A percentile compares a stretch with the other conserved stretches of the same genome.
phyloP scores from a whole-genome alignment of 2,329 filamentous ascomycete species.

The Coniosporium tulheliwenetii region DNA sequence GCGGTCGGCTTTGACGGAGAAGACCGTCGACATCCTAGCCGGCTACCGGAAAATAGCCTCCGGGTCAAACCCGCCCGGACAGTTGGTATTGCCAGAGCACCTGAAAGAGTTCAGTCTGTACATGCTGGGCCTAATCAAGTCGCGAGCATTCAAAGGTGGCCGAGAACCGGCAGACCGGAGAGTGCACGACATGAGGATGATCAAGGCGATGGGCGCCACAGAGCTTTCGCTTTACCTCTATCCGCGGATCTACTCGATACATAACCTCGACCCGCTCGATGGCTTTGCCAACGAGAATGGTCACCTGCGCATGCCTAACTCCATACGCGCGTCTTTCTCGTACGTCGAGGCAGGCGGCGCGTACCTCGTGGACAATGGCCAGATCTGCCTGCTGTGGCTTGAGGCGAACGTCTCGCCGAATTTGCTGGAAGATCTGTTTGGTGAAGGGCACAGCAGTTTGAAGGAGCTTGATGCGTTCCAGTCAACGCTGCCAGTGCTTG shows the following conservation, averaged over 20 bases:
- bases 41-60: slow-evolving; percentile 89
- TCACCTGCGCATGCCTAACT: slow-evolving; percentile 68
- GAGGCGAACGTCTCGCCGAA: slow-evolving; percentile 88
- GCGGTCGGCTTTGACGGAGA: slow-evolving; percentile 68
- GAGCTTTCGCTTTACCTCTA: slow-evolving; percentile 90
- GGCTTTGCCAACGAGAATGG: slow-evolving; percentile 90
- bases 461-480: slow-evolving; percentile 69
- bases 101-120: slow-evolving; percentile 97
- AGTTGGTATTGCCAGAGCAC: slow-evolving; percentile 88
- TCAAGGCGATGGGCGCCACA: slow-evolving; percentile 71
- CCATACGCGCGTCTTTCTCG: slow-evolving; percentile 69
- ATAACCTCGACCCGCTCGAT: slow-evolving; percentile 75
- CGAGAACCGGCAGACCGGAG: slow-evolving; percentile 81
- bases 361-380: slow-evolving; percentile 91
- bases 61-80: slow-evolving; percentile 71
- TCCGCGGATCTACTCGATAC: slow-evolving; percentile 79
- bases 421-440: slow-evolving; percentile 79
- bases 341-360: slow-evolving; percentile 84
- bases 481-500: slow-evolving; percentile 63
- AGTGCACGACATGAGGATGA: slow-evolving; percentile 79
- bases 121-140: slow-evolving; percentile 78
- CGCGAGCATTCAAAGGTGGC: slow-evolving; percentile 80
- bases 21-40: slow-evolving; percentile 81
- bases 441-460: slow-evolving; percentile 53
- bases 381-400: slow-evolving; percentile 82